Evolutionary conservation across 2,329 filamentous ascomycete species (phyloP).

Genomic region (Ambrosiella cleistominuta): DNA sequence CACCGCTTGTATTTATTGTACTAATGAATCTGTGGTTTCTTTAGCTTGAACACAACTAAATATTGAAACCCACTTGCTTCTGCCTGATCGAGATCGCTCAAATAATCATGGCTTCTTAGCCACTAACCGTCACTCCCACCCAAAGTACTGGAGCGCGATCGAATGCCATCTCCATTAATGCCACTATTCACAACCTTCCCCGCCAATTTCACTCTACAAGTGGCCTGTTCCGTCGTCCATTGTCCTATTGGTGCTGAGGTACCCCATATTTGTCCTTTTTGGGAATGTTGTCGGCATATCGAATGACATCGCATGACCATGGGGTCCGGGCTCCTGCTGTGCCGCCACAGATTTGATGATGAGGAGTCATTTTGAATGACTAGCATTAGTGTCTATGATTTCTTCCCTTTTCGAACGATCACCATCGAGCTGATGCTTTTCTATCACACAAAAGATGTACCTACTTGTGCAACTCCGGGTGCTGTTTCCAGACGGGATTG

Average conservation of each 20-base stretch:
- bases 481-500: no score
- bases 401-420: not conserved
- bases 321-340: not conserved
- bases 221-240: not conserved
- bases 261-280: not conserved
- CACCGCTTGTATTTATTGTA: no score
- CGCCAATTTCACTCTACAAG: not conserved
- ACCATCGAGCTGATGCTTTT: not conserved
- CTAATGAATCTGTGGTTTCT: no score
- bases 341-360: not conserved
- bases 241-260: not conserved
- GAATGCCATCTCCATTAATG: not conserved
- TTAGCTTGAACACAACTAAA: no score
- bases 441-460: no score
- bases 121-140: not conserved
- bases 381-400: not conserved
- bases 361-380: not conserved
- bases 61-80: no score
- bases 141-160: not conserved
- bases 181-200: not conserved
- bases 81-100: no score
- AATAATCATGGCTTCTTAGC: not conserved
- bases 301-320: constrained; percentile 12
- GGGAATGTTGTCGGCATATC: not conserved
- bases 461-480: no score